Evolutionary conservation across 352 stramenopile species (phyloP).

Genomic region (Phytopythium boreale): DNA sequence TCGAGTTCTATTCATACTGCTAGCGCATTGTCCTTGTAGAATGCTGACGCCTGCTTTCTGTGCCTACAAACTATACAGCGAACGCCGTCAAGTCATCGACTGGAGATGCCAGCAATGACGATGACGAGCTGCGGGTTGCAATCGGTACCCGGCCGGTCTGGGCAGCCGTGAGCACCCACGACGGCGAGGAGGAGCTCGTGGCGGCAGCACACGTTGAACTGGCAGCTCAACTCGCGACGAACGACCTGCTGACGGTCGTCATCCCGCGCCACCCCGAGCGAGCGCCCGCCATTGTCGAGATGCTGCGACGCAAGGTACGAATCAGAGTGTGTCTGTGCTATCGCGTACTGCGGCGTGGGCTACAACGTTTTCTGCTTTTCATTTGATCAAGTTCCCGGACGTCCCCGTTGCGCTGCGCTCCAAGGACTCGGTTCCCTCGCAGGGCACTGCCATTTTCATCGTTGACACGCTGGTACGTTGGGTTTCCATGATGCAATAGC

Average conservation of each 20-base stretch:
- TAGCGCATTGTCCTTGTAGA: not conserved
- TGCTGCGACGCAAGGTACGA: slow-evolving; percentile 31
- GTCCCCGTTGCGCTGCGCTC: slow-evolving; percentile 38
- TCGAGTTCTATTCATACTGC: not conserved
- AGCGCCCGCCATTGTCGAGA: slow-evolving; percentile 24
- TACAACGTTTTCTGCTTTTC: not conserved
- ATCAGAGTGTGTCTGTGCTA: not conserved
- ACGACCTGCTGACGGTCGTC: slow-evolving; percentile 40
- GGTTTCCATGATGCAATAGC: not conserved
- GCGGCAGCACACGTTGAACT: slow-evolving; percentile 34
- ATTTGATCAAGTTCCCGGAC: slow-evolving; percentile 27
- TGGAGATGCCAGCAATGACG: not conserved
- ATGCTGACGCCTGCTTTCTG: not conserved
- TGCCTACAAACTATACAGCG: not conserved
- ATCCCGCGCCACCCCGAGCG: slow-evolving; percentile 62
- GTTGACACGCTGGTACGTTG: slow-evolving; percentile 56
- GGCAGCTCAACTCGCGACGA: slow-evolving; percentile 3
- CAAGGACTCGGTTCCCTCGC: slow-evolving; percentile 21
- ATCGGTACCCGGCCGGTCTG: slow-evolving; percentile 35
- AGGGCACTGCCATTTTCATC: slow-evolving; percentile 47
- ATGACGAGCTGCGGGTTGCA: slow-evolving; percentile 8
- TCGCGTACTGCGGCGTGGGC: not conserved
- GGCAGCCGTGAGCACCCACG: slow-evolving; percentile 65
- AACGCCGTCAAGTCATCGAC: not conserved
- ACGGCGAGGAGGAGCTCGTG: slow-evolving; percentile 56